These are phyloP conservation scores for Akebia trifoliata DNA, from an alignment of 164 flowering plant species.

Conservation along the genomic window DNA sequence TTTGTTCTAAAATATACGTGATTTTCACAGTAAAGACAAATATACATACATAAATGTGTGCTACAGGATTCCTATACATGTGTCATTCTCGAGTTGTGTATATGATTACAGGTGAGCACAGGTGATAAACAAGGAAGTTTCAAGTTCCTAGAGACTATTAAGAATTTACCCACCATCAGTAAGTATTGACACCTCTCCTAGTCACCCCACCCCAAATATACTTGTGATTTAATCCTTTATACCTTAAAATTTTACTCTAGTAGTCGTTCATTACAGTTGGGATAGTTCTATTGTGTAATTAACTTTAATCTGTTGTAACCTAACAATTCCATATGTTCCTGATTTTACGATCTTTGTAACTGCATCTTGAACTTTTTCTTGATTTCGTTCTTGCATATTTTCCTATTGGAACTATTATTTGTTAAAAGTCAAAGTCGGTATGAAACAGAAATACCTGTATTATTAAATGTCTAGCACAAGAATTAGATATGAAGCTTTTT, in stretches of 20 bases:
- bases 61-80: not conserved
- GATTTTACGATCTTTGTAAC: too few relatives aligned
- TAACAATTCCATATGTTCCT: too few relatives aligned
- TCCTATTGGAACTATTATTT: too few relatives aligned
- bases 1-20: not conserved
- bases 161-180: constrained; percentile 77
- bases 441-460: too few relatives aligned
- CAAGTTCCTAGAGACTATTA: constrained; percentile 62
- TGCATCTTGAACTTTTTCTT: too few relatives aligned
- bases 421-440: too few relatives aligned
- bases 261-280: too few relatives aligned
- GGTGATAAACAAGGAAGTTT: constrained; percentile 39
- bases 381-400: too few relatives aligned
- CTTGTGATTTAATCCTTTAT: not conserved
- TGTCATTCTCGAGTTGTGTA: not conserved
- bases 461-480: too few relatives aligned
- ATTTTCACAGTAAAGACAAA: not conserved
- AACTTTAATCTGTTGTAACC: too few relatives aligned
- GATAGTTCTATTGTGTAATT: too few relatives aligned
- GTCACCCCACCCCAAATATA: not conserved
- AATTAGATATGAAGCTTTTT: too few relatives aligned
- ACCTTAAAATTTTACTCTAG: not conserved
- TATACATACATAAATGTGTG: not conserved
- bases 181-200: constrained; percentile 23
- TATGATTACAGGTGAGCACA: constrained; percentile 41